Evolutionary conservation across 1,284 basidiomycete genomes (phyloP), one percentile per base, ranked within the genome.

Genomic region (Hemileccinum hortonii): DNA sequence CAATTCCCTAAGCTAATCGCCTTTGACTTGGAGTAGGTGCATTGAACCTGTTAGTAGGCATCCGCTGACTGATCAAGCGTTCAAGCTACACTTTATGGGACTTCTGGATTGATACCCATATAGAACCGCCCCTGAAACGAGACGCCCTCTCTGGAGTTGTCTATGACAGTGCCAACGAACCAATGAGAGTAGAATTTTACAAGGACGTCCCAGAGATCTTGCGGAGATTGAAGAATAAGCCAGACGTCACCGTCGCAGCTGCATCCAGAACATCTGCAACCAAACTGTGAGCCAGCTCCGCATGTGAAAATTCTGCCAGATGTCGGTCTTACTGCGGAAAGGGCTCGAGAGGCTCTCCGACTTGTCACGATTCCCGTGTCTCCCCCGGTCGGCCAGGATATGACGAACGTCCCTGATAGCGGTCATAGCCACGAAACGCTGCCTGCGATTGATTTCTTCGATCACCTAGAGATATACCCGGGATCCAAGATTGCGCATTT

Each of bases 401-500:
- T 66, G n/a, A 69, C 75, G 10, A 72, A 76, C 11, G 69, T 73
- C 3, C 21, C 43, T 16, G 52, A 50, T 43, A 37, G 42, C 1
- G 22, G 46, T 22, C 16, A 29, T 24, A 16, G 14, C 16, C 29
- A 37, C 11, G 49, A 65, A 16, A 52, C 52, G 10, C 45, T 53
- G 1, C 49, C 66, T 30, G 87, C 90, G 0, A 77, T 84, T 50
- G 72, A 79, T 14, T 88, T 87, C 59, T 93, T 96, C 64, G 82
- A 92, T 62, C 81, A 90, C 57, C 69, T 86, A 53, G 90, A 94
- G 65, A 93, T 95, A 67, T 94, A 92, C 61, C 90, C 91, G 10
- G 87, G 85, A n/a, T 90, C 90, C 15, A 94, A 94, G 70, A 71
- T 92, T 18, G 76, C 76, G 7, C 93, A 95, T 63, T 95, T 95